These are phyloP conservation scores for Glebionis coronaria DNA, from an alignment of 129 eudicot species.

Conservation along the genomic window DNA sequence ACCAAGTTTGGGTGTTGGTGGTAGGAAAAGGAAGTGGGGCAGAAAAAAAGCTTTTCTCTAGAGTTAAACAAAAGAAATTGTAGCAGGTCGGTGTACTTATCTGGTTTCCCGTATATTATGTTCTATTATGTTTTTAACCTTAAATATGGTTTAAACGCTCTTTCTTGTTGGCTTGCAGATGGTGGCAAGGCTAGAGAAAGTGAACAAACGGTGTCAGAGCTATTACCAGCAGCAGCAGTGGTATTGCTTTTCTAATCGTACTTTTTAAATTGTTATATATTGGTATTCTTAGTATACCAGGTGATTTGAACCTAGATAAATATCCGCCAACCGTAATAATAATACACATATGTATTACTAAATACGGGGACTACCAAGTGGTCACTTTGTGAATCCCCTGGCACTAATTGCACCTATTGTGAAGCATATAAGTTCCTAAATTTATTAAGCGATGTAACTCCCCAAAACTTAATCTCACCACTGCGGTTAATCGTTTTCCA, in stretches of 20 bases:
- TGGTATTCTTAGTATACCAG: too few relatives aligned
- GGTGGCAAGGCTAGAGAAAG: constrained; percentile 19
- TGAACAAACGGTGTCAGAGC: constrained; percentile 18
- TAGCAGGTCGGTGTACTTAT: constrained; percentile 38
- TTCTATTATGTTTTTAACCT: background rate
- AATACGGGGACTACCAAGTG: too few relatives aligned
- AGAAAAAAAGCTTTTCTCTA: constrained; percentile 27
- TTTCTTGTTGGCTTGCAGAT: constrained; percentile 24
- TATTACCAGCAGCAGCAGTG: constrained; percentile 29
- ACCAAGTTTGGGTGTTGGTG: constrained; percentile 25
- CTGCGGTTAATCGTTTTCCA: too few relatives aligned
- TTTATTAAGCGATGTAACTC: too few relatives aligned
- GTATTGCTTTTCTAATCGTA: constrained; percentile 23
- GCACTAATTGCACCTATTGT: too few relatives aligned
- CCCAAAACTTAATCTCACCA: background rate
- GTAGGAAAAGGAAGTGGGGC: constrained; percentile 51
- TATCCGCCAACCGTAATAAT: too few relatives aligned
- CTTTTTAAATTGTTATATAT: background rate
- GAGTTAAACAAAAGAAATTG: constrained; percentile 14
- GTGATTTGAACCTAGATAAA: too few relatives aligned
- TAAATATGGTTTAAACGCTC: background rate
- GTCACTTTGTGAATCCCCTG: too few relatives aligned
- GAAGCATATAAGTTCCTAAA: too few relatives aligned
- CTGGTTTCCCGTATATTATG: constrained; percentile 3
- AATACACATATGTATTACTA: too few relatives aligned